Evolutionary conservation across 805 yeast species (phyloP), one percentile per base, ranked within the genome.

Genomic region (Saturnispora serradocipensis): DNA sequence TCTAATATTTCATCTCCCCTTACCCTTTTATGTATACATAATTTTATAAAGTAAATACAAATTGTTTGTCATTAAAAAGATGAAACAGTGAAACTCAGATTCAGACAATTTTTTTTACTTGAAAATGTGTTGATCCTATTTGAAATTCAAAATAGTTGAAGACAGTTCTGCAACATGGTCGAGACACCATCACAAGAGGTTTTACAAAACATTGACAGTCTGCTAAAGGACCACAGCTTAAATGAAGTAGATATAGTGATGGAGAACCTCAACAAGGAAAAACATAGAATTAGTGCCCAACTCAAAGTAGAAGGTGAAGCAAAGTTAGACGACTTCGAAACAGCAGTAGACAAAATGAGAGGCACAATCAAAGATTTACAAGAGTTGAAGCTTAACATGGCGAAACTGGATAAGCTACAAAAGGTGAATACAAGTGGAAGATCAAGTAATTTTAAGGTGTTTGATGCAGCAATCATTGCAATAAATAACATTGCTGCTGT

Each of bases 401-500:
- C 53, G 10, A 64, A 63, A 54, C 58, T 65, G 43, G 65, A 64
- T 27, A 68, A 66, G 59, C 74, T 69, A 58, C 55, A 62, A 6
- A 72, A 68, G 39, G 77, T 84, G 43, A 72, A 74, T 53, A 10
- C 36, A 27, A 78, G 84, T 18, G 72, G 77, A 28, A 71, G 77
- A 10, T 73, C 83, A 8, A 82, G 87, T 22, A 73, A 76, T 51
- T 89, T 87, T 65, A 84, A 80, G 46, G 72, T 84, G 38, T 82
- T 90, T 46, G 78, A 80, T 61, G 74, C 76, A 53, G 78, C 88
- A 54, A 80, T 95, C 0, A 72, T 72, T 25, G 76, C 85, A 4
- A 82, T 86, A 63, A 85, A 84, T 57, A 84, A 83, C 57, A 81
- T 91, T 63, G 78, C 75, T 46, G 84, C 81, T 58, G 86, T 88